These are phyloP conservation scores for Metschnikowia lachancei DNA, from an alignment of 805 yeast genomes.

Conservation along the genomic window DNA sequence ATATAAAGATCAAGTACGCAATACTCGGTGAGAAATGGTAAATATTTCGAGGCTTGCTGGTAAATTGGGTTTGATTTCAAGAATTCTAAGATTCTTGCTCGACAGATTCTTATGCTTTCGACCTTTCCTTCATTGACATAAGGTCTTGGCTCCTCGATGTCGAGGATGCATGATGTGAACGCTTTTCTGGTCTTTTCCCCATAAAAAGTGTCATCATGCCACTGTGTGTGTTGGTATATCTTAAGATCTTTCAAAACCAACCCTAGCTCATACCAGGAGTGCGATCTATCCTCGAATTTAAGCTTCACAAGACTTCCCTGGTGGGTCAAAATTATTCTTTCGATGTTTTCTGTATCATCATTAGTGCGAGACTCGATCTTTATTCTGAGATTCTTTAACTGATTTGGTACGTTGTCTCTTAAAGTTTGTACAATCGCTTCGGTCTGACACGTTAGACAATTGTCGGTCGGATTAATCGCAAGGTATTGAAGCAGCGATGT, in stretches of 20 bases:
- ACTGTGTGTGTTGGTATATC: slow-evolving; percentile 1
- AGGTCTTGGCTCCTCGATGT: slow-evolving; percentile 4
- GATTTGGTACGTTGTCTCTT: slow-evolving; percentile 7
- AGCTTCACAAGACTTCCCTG: slow-evolving; percentile 9
- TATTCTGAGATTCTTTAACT: slow-evolving; percentile 7
- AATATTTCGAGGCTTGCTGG: slow-evolving; percentile 1
- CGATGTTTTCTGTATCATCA: slow-evolving; percentile 5
- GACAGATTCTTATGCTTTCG: slow-evolving; percentile 5
- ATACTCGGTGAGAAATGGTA: slow-evolving; percentile 8
- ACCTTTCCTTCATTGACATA: slow-evolving; percentile 10
- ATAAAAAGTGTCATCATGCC: slow-evolving; percentile 14
- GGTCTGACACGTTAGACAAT: slow-evolving; percentile 16
- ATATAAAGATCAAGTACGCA: slow-evolving; percentile 7
- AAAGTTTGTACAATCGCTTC: slow-evolving; percentile 3
- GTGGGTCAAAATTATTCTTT: slow-evolving; percentile 1
- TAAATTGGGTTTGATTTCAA: slow-evolving; percentile 6
- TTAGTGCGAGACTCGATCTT: slow-evolving; percentile 11
- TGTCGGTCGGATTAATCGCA: slow-evolving; percentile 11
- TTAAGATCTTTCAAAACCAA: slow-evolving; percentile 7
- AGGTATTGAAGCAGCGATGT: slow-evolving; percentile 11
- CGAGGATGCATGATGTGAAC: slow-evolving; percentile 6
- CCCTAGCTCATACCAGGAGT: not conserved
- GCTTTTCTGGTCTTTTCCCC: slow-evolving; percentile 6
- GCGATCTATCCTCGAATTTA: slow-evolving; percentile 9
- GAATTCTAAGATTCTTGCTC: not conserved